A percentile compares a stretch with the other conserved stretches of the same genome.
These are phyloP conservation scores for Amaranthus tricolor DNA, from an alignment of 179 eudicot species.

Conservation along the genomic window DNA sequence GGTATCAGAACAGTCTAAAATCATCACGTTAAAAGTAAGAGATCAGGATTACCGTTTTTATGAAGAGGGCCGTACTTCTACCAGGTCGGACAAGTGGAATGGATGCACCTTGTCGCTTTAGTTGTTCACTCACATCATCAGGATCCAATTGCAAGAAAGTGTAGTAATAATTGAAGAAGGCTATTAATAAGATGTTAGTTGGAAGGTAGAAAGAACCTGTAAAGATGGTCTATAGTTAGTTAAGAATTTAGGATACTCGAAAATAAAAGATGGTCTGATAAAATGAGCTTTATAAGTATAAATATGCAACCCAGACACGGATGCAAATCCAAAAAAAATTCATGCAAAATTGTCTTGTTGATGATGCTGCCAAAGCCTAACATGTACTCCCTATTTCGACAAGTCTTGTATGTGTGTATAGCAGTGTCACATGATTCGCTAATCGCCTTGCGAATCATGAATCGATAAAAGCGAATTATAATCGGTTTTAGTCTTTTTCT, in stretches of 20 bases:
- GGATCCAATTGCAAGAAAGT: constrained; percentile 97
- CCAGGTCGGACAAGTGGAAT: constrained; percentile 99
- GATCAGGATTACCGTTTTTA: constrained; percentile 63
- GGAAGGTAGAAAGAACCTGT: constrained; percentile 85
- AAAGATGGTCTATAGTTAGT: constrained; percentile 6
- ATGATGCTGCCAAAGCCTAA: neutral
- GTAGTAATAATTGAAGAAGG: constrained; percentile 95
- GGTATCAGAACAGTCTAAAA: neutral
- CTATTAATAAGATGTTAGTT: constrained; percentile 79
- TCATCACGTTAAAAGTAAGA: neutral
- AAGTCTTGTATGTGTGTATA: too few species aligned
- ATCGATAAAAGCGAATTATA: too few species aligned
- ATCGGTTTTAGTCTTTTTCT: too few species aligned
- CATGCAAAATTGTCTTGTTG: neutral
- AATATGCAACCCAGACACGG: constrained; percentile 1
- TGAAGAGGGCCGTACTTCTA: constrained; percentile 75
- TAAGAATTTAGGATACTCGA: neutral
- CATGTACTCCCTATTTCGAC: too few species aligned
- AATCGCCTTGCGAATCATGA: too few species aligned
- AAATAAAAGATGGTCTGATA: neutral
- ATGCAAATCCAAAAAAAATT: neutral
- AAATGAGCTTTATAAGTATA: neutral
- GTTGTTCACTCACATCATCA: constrained; percentile 92
- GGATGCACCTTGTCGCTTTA: constrained; percentile 98
- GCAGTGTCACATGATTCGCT: too few species aligned